Percentiles rank a stretch among this genome's conserved stretches.
Conservation (phyloP, 2,329 filamentous ascomycete genomes). For the Coniella vitis region DNA sequence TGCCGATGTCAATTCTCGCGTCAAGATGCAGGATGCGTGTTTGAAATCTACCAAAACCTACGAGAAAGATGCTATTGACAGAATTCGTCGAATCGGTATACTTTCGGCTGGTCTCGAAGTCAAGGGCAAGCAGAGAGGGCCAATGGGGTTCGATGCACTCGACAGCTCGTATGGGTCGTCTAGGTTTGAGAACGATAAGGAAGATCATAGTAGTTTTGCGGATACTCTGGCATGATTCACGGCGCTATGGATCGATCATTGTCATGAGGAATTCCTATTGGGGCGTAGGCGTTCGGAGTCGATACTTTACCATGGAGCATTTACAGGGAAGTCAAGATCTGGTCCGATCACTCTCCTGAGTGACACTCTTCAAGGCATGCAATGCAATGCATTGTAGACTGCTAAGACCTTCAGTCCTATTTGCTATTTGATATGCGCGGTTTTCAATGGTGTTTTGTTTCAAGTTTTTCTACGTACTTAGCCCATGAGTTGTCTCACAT, state of each 20-base stretch:
- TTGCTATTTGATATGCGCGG: neutral
- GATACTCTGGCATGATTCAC: neutral
- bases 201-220: neutral
- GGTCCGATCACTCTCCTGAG: neutral
- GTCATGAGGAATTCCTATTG: neutral
- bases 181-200: neutral
- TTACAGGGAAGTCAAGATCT: neutral
- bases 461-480: slow-evolving; percentile 31
- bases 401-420: no score
- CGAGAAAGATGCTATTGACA: slow-evolving; percentile 66
- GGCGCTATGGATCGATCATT: neutral
- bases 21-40: slow-evolving; percentile 62
- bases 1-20: slow-evolving; percentile 58
- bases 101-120: slow-evolving; percentile 70
- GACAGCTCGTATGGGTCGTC: slow-evolving; percentile 1
- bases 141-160: neutral
- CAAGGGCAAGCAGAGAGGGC: slow-evolving; percentile 25
- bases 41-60: slow-evolving; percentile 64
- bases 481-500: slow-evolving; percentile 92
- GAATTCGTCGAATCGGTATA: slow-evolving; percentile 72
- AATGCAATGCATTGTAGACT: no score
- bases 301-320: slow-evolving; percentile 2
- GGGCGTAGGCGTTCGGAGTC: slow-evolving; percentile 16
- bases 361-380: no score
- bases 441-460: neutral